phyloP scores from a whole-genome alignment of 1,284 basidiomycete species.

The Flammula alnicola region DNA sequence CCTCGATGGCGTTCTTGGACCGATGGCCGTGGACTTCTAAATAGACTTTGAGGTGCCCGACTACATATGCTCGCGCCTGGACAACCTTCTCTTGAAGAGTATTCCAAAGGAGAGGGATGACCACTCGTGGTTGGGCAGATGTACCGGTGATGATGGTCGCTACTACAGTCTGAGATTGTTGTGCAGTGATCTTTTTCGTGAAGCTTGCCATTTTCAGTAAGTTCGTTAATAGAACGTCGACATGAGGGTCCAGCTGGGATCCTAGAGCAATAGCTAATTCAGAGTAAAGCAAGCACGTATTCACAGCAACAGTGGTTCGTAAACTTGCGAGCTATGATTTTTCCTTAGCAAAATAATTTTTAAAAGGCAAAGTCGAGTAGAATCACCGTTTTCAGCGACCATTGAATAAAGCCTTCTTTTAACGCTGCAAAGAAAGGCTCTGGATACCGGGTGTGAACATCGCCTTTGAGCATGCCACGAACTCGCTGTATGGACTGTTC shows the following conservation, averaged over 20 bases:
- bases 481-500: conserved; percentile 83
- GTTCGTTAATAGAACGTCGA: conserved; percentile 76
- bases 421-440: conserved; percentile 79
- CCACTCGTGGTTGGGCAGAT: conserved; percentile 71
- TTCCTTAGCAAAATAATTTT: not conserved
- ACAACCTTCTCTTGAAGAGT: conserved; percentile 86
- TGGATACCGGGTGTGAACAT: conserved; percentile 73
- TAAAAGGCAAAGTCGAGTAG: not conserved
- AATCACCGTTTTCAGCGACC: conserved; percentile 85
- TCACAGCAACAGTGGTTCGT: conserved; percentile 88
- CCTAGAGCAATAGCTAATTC: conserved; percentile 80
- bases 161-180: conserved; percentile 82
- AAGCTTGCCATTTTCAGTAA: conserved; percentile 88
- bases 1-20: conserved; percentile 67
- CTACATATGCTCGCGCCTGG: conserved; percentile 74
- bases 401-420: conserved; percentile 80
- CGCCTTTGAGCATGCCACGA: conserved; percentile 91
- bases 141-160: conserved; percentile 73
- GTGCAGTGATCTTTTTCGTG: conserved; percentile 95
- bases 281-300: conserved; percentile 78
- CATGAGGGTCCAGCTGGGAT: conserved; percentile 74
- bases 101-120: conserved; percentile 76
- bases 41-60: conserved; percentile 75
- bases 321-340: conserved; percentile 76
- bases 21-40: conserved; percentile 73